A percentile compares a stretch with the other conserved stretches of the same genome.
phyloP scores from a whole-genome alignment of 768 basidiomycete genomes.

The Mycena amicta region DNA sequence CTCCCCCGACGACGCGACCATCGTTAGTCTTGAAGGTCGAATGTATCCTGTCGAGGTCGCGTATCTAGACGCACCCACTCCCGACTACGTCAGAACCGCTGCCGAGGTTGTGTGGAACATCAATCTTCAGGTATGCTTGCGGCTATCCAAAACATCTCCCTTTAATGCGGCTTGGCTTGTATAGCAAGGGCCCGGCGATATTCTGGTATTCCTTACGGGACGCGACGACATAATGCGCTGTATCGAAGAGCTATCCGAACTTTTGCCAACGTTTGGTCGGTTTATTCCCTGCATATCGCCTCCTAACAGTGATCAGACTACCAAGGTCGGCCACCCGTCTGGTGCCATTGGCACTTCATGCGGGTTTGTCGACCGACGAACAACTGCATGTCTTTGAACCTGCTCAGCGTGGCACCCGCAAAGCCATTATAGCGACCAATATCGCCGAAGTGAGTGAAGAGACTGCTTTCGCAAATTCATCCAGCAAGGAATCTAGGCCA shows the following conservation, averaged over 20 bases:
- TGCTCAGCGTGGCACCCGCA: slow-evolving; percentile 73
- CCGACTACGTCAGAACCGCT: slow-evolving; percentile 82
- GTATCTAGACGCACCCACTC: slow-evolving; percentile 75
- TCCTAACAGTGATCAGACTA: slow-evolving; percentile 37
- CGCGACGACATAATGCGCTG: slow-evolving; percentile 95
- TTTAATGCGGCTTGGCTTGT: not conserved
- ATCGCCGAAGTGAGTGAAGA: slow-evolving; percentile 79
- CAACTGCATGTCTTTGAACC: slow-evolving; percentile 86
- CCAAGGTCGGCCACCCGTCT: slow-evolving; percentile 60
- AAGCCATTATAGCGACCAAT: slow-evolving; percentile 92
- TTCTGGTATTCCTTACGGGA: slow-evolving; percentile 93
- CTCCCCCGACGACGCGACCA: slow-evolving; percentile 69
- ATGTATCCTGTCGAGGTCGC: slow-evolving; percentile 95
- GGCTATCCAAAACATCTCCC: not conserved
- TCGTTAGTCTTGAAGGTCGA: slow-evolving; percentile 90
- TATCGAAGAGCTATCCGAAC: slow-evolving; percentile 77
- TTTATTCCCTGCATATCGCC: not conserved
- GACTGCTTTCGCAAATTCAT: not conserved
- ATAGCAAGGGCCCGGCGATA: slow-evolving; percentile 83
- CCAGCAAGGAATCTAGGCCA: slow-evolving; percentile 59
- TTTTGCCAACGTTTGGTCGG: slow-evolving; percentile 58
- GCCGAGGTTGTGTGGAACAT: slow-evolving; percentile 86
- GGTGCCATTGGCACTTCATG: slow-evolving; percentile 77
- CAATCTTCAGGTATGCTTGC: slow-evolving; percentile 62
- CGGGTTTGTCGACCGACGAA: slow-evolving; percentile 85